Base-by-base conservation (phyloP, 345 rosid species). In the Heritiera littoralis region DNA sequence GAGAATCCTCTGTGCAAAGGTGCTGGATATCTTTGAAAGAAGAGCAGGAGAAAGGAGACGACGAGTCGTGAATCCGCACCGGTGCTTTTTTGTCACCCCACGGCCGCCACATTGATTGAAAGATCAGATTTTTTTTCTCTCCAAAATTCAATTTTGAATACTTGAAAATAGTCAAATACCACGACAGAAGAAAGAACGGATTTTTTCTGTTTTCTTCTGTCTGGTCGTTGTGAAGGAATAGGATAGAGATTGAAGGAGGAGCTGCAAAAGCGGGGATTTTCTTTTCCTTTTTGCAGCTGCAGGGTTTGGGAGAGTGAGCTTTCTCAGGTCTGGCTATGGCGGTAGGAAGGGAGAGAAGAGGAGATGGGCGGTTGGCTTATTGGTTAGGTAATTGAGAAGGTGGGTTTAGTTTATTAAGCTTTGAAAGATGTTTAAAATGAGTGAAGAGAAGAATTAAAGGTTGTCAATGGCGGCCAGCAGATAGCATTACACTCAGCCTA, bases 61-160 rank as follows among this genome's bases (percentile, higher is more conserved):
- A 46, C 9, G 75, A 75, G 75, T 82, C 84, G 84, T 80, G 88
- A 85, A 86, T 82, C 82, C 82, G 83, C 48, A 86, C 87, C 70
- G 90, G 78, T 67, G 98, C 81, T 88, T 89, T 89, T 28, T 60
- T 69, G 48, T 30, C 45, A 43, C 83, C 83, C 92, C 94, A 86
- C 89, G 89, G 89, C 87, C 92, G 92, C 98, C 98, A 94, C 98
- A 94, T 94, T 79, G 88, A 61, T 66, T 18, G 48, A 77, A 32
- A 67, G 70, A 55, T 70, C 54, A 75, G 74, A 76, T 8, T 48
- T 18, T 28, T 2, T 7, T 45, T 46, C 2, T 20, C 38, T 35
- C 38, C 74, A 12, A 56, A 7, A 18, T 23, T 38, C 49, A 73
- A 73, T 17, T 6, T 52, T 69, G 14, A 32, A 41, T 9, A 4